These are phyloP conservation scores for Sporothrix pallida DNA, from an alignment of 2,329 filamentous ascomycete species.

Conservation along the genomic window DNA sequence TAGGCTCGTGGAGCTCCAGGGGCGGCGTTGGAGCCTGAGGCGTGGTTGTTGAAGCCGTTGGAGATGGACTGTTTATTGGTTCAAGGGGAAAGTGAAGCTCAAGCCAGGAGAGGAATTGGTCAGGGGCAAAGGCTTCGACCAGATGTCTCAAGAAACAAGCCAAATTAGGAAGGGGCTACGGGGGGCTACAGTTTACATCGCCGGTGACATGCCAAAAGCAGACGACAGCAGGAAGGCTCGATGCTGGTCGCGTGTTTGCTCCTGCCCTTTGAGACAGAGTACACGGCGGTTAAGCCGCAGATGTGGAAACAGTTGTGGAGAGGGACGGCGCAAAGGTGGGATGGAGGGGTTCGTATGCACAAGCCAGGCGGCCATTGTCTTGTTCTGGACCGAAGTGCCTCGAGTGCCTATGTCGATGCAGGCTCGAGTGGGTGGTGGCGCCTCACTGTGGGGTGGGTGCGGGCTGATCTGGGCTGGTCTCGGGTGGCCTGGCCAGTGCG, in stretches of 20 bases:
- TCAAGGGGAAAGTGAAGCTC: background rate
- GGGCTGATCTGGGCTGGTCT: background rate
- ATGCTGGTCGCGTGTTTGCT: slow-evolving; percentile 29
- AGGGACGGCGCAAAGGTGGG: slow-evolving; percentile 13
- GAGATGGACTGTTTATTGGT: background rate
- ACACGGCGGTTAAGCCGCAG: slow-evolving; percentile 19
- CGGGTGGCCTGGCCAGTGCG: background rate
- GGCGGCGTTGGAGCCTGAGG: background rate
- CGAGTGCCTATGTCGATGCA: background rate
- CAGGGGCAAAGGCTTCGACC: background rate
- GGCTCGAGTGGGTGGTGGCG: slow-evolving; percentile 6
- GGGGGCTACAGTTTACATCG: slow-evolving; percentile 15
- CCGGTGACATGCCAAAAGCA: slow-evolving; percentile 21
- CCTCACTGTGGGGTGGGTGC: slow-evolving; percentile 19
- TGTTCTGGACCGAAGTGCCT: background rate
- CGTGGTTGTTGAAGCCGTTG: background rate
- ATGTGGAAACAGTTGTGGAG: slow-evolving; percentile 6
- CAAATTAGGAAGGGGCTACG: slow-evolving; percentile 11
- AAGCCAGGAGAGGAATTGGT: background rate
- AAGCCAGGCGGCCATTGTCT: slow-evolving; percentile 6
- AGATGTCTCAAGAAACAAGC: background rate
- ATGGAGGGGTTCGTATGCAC: slow-evolving; percentile 20
- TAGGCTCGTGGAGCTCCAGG: slow-evolving; percentile 1
- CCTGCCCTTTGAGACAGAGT: background rate
- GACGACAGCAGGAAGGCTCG: slow-evolving; percentile 7